phyloP scores from a whole-genome alignment of 805 yeast genomes.

The Barnettozyma wickerhamii region DNA sequence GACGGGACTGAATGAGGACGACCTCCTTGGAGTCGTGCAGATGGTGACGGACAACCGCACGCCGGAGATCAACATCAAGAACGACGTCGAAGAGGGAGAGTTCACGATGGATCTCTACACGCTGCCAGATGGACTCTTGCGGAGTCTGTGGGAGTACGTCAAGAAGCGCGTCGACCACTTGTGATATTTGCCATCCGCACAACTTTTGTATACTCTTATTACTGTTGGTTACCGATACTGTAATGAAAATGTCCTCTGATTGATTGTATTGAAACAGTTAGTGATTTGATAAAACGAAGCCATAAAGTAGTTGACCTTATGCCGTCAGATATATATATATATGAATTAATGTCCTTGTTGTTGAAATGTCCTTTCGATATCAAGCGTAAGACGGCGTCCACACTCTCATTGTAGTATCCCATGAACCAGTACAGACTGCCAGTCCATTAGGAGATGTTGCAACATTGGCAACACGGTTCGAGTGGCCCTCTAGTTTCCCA shows the following conservation, averaged over 20 bases:
- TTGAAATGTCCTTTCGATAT: too few species aligned
- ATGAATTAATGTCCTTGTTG: too few species aligned
- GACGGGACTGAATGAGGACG: constrained; percentile 87
- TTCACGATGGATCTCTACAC: constrained; percentile 95
- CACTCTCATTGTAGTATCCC: constrained; percentile 70
- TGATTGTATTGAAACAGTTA: too few species aligned
- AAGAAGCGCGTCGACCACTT: constrained; percentile 52
- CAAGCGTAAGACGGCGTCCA: constrained; percentile 44
- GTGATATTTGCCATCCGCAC: neutral
- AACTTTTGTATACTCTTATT: too few species aligned
- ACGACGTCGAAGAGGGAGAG: constrained; percentile 95
- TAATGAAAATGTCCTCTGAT: too few species aligned
- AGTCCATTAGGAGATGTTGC: constrained; percentile 68
- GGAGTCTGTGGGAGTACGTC: constrained; percentile 93
- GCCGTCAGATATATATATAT: too few species aligned
- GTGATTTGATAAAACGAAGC: too few species aligned
- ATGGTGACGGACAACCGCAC: constrained; percentile 97
- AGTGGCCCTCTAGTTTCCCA: constrained; percentile 63
- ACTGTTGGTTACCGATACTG: too few species aligned
- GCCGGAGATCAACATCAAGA: constrained; percentile 90
- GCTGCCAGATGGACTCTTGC: constrained; percentile 83
- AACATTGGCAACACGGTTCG: constrained; percentile 58
- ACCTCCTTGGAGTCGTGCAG: constrained; percentile 89
- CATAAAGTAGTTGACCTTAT: too few species aligned
- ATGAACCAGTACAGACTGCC: constrained; percentile 73